These are phyloP conservation scores for Fomitiporia mediterranea DNA, from an alignment of 1,284 basidiomycete species.

Conservation along the genomic window DNA sequence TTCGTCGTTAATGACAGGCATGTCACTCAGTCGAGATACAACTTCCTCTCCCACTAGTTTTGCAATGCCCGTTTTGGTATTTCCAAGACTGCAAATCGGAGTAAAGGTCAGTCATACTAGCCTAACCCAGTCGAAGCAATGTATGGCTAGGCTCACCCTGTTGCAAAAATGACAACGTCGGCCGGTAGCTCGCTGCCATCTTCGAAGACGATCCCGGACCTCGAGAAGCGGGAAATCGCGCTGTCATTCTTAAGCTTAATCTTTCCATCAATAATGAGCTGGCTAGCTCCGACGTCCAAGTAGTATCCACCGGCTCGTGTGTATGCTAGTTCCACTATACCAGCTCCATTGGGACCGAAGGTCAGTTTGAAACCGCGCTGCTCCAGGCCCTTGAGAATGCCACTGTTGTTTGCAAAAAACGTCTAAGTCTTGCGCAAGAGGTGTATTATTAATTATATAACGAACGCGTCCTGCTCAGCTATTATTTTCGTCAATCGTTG, in stretches of 20 bases:
- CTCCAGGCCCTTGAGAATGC: slow-evolving; percentile 49
- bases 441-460: too few relatives aligned
- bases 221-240: slow-evolving; percentile 49
- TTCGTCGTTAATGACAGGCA: slow-evolving; percentile 56
- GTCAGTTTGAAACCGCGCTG: slow-evolving; percentile 57
- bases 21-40: slow-evolving; percentile 38
- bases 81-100: slow-evolving; percentile 22
- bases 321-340: slow-evolving; percentile 41
- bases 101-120: slow-evolving; percentile 21
- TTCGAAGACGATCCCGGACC: slow-evolving; percentile 54
- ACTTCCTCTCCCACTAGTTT: slow-evolving; percentile 46
- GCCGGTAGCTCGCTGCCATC: slow-evolving; percentile 60
- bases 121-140: slow-evolving; percentile 21
- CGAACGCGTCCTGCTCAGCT: slow-evolving; percentile 46
- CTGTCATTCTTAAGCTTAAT: slow-evolving; percentile 71
- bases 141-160: slow-evolving; percentile 38
- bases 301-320: slow-evolving; percentile 39
- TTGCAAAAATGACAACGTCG: slow-evolving; percentile 66
- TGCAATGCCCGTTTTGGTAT: slow-evolving; percentile 37
- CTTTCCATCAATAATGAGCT: slow-evolving; percentile 61
- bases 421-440: not conserved
- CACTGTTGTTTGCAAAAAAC: slow-evolving; percentile 32
- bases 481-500: slow-evolving; percentile 43
- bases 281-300: slow-evolving; percentile 59
- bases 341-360: slow-evolving; percentile 49